These are phyloP conservation scores for Tylopilus vinaceipallidus DNA, from an alignment of 768 basidiomycete species.

Conservation along the genomic window DNA sequence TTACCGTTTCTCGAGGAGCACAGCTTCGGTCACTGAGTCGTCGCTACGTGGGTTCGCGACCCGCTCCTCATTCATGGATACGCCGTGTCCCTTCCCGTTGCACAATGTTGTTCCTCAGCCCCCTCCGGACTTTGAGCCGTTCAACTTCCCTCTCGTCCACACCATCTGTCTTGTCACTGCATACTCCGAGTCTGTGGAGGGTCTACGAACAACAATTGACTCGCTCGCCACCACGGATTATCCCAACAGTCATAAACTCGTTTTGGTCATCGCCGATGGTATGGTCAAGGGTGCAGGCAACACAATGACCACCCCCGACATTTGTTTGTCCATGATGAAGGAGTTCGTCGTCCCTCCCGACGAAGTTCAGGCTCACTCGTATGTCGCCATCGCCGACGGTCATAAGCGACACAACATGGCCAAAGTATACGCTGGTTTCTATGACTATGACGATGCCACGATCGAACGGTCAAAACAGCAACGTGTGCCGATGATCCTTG, in stretches of 20 bases:
- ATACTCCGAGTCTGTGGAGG: slow-evolving; percentile 96
- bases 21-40: slow-evolving; percentile 64
- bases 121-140: slow-evolving; percentile 86
- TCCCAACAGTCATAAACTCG: slow-evolving; percentile 94
- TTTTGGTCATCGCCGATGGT: slow-evolving; percentile 95
- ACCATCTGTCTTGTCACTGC: slow-evolving; percentile 97
- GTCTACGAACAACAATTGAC: slow-evolving; percentile 95
- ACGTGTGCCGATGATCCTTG: slow-evolving; percentile 91
- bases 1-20: slow-evolving; percentile 78
- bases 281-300: slow-evolving; percentile 98
- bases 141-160: slow-evolving; percentile 92
- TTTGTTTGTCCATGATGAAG: slow-evolving; percentile 95
- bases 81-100: slow-evolving; percentile 90
- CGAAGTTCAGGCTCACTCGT: slow-evolving; percentile 92
- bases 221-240: slow-evolving; percentile 98
- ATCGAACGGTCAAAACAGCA: slow-evolving; percentile 93
- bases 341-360: slow-evolving; percentile 77
- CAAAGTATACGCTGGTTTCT: slow-evolving; percentile 97
- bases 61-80: slow-evolving; percentile 59
- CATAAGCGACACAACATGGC: slow-evolving; percentile 99
- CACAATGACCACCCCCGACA: slow-evolving; percentile 86
- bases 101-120: slow-evolving; percentile 91
- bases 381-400: slow-evolving; percentile 99
- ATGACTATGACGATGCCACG: slow-evolving; percentile 89
- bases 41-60: slow-evolving; percentile 28